Evolutionary conservation across 768 basidiomycete species (phyloP), one percentile per base, ranked within the genome.

Genomic region (Panellus pusillus): DNA sequence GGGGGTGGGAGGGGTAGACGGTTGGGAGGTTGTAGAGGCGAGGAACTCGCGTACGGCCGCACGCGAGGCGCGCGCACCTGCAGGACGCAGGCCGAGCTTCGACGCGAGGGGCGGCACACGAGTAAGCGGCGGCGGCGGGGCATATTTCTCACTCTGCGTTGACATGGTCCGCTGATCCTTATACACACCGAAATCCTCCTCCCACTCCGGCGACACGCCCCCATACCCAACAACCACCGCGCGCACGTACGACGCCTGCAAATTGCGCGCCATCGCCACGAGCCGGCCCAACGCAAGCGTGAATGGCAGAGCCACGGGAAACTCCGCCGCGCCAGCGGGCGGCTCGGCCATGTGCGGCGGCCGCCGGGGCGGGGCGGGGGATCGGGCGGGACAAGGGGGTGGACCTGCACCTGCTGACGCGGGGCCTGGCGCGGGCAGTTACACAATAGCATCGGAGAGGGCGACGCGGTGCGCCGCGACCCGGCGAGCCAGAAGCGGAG

Each of bases 171-270:
- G 9, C 6, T 32, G n/a, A 27, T 45, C 46, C 14, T 18, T 11
- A n/a, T 19, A 35, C 2, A 11, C 9, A 24, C 24, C 24, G 2
- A 24, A 24, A 24, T 24, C 24, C 36, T 20, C 36, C 29, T 44
- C 46, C 47, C 40, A 44, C 29, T 27, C 58, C 14, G 12, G 13
- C 18, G 41, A 47, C n/a, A 41, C 37, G 13, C 37, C 50, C 9
- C 59, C 59, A 27, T 61, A 61, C n/a, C 59, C 59, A 1, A 54
- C 55, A 9, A 61, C 52, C 14, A 61, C 59, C 13, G 59, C 59
- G 4, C 59, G 24, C 29, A 61, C 59, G 31, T 61, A 61, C 42
- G 55, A 44, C 4, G 59, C 37, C 48, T 61, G 59, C 48, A 61
- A 17, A 13, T 46, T 51, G 7, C 51, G 41, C 41, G 59, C 59